These are phyloP conservation scores for Nicotiana attenuata DNA, from an alignment of 257 asterid species.

Conservation along the genomic window DNA sequence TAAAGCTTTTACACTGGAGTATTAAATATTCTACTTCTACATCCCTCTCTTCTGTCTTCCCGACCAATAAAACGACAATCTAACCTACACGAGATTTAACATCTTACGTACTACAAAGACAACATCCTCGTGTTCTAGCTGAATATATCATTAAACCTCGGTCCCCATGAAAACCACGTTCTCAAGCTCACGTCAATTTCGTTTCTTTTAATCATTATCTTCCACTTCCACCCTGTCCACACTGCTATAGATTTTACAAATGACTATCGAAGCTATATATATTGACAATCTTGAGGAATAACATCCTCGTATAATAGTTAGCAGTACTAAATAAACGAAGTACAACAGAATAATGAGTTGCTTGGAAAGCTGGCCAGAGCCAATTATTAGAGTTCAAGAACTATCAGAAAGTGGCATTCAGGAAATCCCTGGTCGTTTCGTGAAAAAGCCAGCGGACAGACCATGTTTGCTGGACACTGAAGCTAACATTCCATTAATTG, in stretches of 20 bases:
- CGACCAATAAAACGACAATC: background rate
- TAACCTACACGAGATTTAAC: background rate
- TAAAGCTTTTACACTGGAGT: no score
- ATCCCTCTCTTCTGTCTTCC: background rate
- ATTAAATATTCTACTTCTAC: background rate
- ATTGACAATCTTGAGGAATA: no score
- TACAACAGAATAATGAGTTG: slow-evolving; percentile 27
- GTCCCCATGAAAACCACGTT: background rate
- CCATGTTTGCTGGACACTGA: slow-evolving; percentile 16
- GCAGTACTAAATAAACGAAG: background rate
- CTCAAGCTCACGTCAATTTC: background rate
- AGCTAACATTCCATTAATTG: slow-evolving; percentile 37
- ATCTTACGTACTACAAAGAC: background rate
- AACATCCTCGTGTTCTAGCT: background rate
- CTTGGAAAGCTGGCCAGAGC: slow-evolving; percentile 73
- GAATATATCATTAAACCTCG: background rate
- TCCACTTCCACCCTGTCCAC: background rate
- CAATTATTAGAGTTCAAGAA: slow-evolving; percentile 68
- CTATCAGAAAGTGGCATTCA: slow-evolving; percentile 67
- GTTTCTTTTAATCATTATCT: background rate
- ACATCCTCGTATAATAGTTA: background rate
- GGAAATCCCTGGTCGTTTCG: slow-evolving; percentile 66
- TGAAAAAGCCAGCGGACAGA: slow-evolving; percentile 56
- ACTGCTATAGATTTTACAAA: no score
- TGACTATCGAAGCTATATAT: no score